Evolutionary conservation across 2,329 filamentous ascomycete genomes (phyloP), one percentile per base, ranked within the genome.

Genomic region (Fusarium sp.): DNA sequence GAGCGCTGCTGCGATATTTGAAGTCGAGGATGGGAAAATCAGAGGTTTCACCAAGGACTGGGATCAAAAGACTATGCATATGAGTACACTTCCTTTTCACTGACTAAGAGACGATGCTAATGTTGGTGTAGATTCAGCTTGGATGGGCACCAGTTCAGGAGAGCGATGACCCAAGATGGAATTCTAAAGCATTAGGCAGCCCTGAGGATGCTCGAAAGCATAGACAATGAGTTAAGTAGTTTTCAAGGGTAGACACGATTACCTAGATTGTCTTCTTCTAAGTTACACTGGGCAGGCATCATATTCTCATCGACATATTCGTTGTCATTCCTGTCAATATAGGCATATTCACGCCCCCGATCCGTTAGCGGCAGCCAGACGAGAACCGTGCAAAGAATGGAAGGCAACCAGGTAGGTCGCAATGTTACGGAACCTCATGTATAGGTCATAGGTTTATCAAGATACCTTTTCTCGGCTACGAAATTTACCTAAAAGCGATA

Each of bases 131-230:
- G 74, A 77, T 78, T 32, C 72, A 77, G 25, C 62, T 78, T 25
- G 74, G 74, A 4, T 77, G 74, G 71, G 75, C 71, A 18, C 73
- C 73, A n/a, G 71, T 76, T n/a, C 54, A 64, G 9, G 69, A 70
- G 43, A 76, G 74, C 23, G 43, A 76, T 12, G 73, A 76, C 38
- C 72, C 74, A n/a, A 65, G 75, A 23, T 77, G 70, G 75, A 78
- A 74, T 46, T 42, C 40, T 8, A 69, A 71, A 11, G 64, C 63
- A 43, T 59, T 77, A 37, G 60, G 60, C 2, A 64, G 70, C 38
- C 69, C 72, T 2, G 69, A 68, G 42, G 37, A 61, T 33, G 37
- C 59, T 15, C 44, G 54, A n/a, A 72, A 61, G 32, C 33, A 52
- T 9, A 69, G 64, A 25, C 35, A 13, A 8, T 67, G 21, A 67